Percentiles rank a stretch among this genome's conserved stretches.
These are phyloP conservation scores for Priceomyces carsonii DNA, from an alignment of 805 yeast species.

Conservation along the genomic window DNA sequence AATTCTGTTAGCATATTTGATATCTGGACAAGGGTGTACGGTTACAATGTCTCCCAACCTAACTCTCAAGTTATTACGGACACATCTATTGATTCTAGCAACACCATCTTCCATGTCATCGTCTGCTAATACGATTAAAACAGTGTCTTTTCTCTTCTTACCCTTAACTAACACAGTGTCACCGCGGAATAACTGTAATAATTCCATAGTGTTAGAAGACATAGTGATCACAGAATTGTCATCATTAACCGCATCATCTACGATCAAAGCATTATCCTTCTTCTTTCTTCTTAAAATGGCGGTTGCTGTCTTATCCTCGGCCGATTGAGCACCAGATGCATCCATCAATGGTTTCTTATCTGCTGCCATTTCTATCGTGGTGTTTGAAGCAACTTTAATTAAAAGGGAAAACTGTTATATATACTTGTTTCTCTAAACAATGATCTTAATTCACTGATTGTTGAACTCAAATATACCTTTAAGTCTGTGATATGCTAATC, in stretches of 20 bases:
- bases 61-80: slow-evolving; percentile 90
- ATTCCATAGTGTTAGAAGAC: slow-evolving; percentile 94
- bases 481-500: slow-evolving; percentile 3
- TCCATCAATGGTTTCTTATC: slow-evolving; percentile 42
- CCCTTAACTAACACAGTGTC: slow-evolving; percentile 98
- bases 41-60: slow-evolving; percentile 92
- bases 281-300: slow-evolving; percentile 96
- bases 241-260: slow-evolving; percentile 96
- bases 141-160: slow-evolving; percentile 97
- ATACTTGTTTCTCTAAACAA: background rate
- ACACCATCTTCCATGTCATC: slow-evolving; percentile 97
- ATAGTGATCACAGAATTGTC: slow-evolving; percentile 96
- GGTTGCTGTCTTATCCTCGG: slow-evolving; percentile 82
- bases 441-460: background rate
- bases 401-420: background rate
- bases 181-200: slow-evolving; percentile 92
- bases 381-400: slow-evolving; percentile 1
- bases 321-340: slow-evolving; percentile 65
- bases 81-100: slow-evolving; percentile 92
- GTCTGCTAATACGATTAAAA: slow-evolving; percentile 90
- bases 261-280: slow-evolving; percentile 93
- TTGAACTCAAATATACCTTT: slow-evolving; percentile 1
- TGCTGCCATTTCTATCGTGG: slow-evolving; percentile 14
- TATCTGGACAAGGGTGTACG: slow-evolving; percentile 95
- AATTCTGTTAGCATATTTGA: slow-evolving; percentile 93